A percentile compares a stretch with the other conserved stretches of the same genome.
Evolutionary conservation across 1,139 yeast species (phyloP).

Genomic region (Schizosaccharomyces versatilis): DNA sequence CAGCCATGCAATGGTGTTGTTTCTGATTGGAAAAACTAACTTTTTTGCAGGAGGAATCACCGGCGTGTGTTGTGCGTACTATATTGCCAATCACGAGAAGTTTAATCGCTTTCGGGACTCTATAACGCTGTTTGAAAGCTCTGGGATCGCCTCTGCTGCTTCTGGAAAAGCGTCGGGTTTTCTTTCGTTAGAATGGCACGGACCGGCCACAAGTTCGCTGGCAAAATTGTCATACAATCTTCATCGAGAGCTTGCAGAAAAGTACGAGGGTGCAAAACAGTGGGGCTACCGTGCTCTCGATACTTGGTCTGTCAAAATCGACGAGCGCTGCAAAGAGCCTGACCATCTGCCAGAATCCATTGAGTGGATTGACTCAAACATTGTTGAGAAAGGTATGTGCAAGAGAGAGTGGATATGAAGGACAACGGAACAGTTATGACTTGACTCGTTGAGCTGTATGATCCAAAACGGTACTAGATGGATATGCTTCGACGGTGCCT

Average conservation of each 20-base stretch:
- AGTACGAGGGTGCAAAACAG: slow-evolving; percentile 55
- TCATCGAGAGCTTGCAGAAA: slow-evolving; percentile 62
- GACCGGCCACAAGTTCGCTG: slow-evolving; percentile 93
- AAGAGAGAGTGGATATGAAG: too few species aligned
- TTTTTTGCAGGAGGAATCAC: slow-evolving; percentile 32
- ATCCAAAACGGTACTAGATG: too few species aligned
- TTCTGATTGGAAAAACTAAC: too few species aligned
- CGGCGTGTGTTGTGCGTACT: slow-evolving; percentile 88
- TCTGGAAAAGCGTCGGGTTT: slow-evolving; percentile 90
- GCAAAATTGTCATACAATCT: slow-evolving; percentile 72
- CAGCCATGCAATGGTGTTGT: too few species aligned
- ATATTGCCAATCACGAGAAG: slow-evolving; percentile 57
- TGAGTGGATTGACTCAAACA: slow-evolving; percentile 54
- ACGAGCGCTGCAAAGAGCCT: slow-evolving; percentile 18
- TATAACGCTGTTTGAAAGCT: slow-evolving; percentile 73
- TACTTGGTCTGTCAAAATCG: slow-evolving; percentile 74
- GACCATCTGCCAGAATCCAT: slow-evolving; percentile 40
- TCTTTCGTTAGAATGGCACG: slow-evolving; percentile 11
- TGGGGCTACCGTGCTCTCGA: slow-evolving; percentile 89
- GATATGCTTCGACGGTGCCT: too few species aligned
- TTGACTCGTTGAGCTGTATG: too few species aligned
- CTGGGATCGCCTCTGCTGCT: slow-evolving; percentile 87
- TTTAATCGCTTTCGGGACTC: slow-evolving; percentile 53
- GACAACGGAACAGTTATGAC: too few species aligned
- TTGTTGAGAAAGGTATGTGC: slow-evolving; percentile 28